phyloP scores from a whole-genome alignment of 2,329 filamentous ascomycete species.

The Scedosporium minutisporum region DNA sequence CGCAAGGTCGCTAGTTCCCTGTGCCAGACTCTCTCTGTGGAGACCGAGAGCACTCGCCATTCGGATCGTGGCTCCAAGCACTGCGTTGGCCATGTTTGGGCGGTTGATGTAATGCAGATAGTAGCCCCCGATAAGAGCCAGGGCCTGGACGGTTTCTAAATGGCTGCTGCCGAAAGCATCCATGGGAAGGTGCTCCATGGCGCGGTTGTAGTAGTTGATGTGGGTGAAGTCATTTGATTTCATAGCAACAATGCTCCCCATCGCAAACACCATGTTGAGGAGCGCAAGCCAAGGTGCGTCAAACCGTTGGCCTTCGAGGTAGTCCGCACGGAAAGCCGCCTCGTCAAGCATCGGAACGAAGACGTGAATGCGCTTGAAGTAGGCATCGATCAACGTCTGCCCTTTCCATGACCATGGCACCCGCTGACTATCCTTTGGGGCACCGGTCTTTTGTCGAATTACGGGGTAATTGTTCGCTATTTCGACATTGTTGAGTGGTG shows the following conservation, averaged over 20 bases:
- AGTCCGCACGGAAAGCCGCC: conserved; percentile 54
- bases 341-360: conserved; percentile 69
- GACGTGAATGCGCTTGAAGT: conserved; percentile 63
- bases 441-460: conserved; percentile 31
- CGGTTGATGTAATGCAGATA: conserved; percentile 72
- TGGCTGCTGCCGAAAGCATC: conserved; percentile 53
- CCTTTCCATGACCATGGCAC: conserved; percentile 54
- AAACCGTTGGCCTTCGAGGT: conserved; percentile 41
- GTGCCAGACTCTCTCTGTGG: conserved; percentile 49
- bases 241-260: conserved; percentile 61
- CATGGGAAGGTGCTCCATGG: conserved; percentile 56
- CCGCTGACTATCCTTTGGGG: conserved; percentile 36
- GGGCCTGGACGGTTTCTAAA: conserved; percentile 63
- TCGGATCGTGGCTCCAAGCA: conserved; percentile 60
- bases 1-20: conserved; percentile 35
- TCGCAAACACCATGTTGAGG: conserved; percentile 66
- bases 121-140: conserved; percentile 63
- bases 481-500: conserved; percentile 36
- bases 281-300: conserved; percentile 64
- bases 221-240: conserved; percentile 58
- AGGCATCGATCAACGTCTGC: conserved; percentile 62
- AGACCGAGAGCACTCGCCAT: conserved; percentile 68
- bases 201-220: conserved; percentile 58
- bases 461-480: conserved; percentile 35
- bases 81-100: conserved; percentile 65